Evolutionary conservation across 139 green algal genomes (phyloP), one percentile per base, ranked within the genome.

Genomic region (Auxenochlorella pyrenoidosa): DNA sequence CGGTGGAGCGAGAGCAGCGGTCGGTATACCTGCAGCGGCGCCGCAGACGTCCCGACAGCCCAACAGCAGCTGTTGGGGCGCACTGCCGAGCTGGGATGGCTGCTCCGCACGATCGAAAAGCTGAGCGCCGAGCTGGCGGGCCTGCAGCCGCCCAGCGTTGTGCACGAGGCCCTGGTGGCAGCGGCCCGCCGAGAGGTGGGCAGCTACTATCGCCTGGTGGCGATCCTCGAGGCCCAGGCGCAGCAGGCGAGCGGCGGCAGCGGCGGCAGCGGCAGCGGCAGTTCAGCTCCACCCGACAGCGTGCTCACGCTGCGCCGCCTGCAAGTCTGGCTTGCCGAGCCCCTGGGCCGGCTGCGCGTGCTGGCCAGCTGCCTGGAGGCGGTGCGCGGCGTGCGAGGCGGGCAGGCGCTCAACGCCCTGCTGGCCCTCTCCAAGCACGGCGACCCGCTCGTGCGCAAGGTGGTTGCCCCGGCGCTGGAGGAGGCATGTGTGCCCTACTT

Each of bases 191-290:
- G 81, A 0, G 95, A 99, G 91, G 81, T 98, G 40, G 80, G 86
- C 34, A 93, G 96, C 76, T 97, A 96, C 70, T 98, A 97, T 91
- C 92, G 94, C 38, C 88, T 99, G 15, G 91, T 99, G 88, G 96
- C 97, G 28, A 91, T 97, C 78, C 90, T 99, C 82, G 94, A 99
- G 89, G 83, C 86, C 21, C 95, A 97, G 86, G 80, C 91, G 63
- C 60, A 84, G 79, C 78, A 73, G 43, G 75, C 75, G 28, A 26
- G 40, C 73, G 47, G 2, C 83, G 30, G 34, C 71, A 58, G 44
- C 21, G 47, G 12, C 41, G 71, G 36, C 58, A 30, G 28, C 68
- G 68, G 66, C 66, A 21, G 68, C 34, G 47, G 75, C 86, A 32
- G 44, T 63, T 26, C 4, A 1, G 30, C 21, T 24, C 34, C 79